Conservation (phyloP, 768 basidiomycete species). For the Suillus weaverae region DNA sequence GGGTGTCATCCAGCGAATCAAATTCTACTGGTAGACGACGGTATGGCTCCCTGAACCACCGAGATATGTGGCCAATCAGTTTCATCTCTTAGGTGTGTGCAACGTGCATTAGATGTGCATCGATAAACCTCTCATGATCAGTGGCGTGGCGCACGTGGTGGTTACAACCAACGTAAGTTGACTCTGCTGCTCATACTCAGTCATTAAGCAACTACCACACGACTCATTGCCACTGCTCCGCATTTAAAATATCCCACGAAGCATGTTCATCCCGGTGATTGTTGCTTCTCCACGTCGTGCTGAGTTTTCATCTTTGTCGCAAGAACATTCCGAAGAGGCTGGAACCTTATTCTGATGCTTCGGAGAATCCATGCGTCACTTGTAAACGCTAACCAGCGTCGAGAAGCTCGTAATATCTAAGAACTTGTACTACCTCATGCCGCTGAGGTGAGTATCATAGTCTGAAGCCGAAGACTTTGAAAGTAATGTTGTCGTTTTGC, state of each 20-base stretch:
- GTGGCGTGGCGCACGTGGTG: neutral
- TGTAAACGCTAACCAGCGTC: neutral
- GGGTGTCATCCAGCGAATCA: neutral
- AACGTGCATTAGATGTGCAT: neutral
- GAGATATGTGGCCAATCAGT: neutral
- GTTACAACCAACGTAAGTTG: neutral
- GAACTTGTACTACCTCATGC: neutral
- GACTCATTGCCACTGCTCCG: neutral
- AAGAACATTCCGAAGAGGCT: neutral
- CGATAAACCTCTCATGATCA: neutral
- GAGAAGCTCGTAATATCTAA: neutral
- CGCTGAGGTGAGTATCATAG: neutral
- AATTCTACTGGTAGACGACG: neutral
- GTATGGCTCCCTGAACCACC: neutral
- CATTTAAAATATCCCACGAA: neutral
- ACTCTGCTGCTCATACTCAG: neutral
- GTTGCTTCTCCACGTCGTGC: neutral
- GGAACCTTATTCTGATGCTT: neutral
- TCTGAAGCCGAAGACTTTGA: neutral
- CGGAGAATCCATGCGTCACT: neutral
- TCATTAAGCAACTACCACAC: neutral
- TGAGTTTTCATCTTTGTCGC: neutral
- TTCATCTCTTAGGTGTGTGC: neutral
- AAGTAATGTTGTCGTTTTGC: neutral
- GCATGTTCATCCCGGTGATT: neutral